A percentile compares a stretch with the other conserved stretches of the same genome.
Evolutionary conservation across 2,329 filamentous ascomycete species (phyloP).

Genomic region (Penicillium sp.): DNA sequence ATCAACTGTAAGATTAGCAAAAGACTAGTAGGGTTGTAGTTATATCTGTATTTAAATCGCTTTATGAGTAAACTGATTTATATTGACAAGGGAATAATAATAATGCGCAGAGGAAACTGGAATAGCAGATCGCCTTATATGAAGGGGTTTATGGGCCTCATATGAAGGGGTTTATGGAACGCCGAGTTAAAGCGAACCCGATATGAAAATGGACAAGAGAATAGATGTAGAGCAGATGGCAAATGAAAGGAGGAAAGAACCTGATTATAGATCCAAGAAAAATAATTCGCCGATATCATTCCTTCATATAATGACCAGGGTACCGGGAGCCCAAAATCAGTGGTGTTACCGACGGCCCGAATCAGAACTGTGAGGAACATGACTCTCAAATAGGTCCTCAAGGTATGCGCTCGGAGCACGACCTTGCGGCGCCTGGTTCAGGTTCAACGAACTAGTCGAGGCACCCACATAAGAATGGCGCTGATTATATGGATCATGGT

Average conservation of each 20-base stretch:
- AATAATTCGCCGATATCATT: background rate
- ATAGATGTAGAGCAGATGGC: background rate
- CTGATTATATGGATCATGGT: constrained; percentile 28
- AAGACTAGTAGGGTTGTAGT: background rate
- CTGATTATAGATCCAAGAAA: background rate
- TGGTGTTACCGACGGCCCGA: constrained; percentile 9
- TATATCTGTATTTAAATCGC: background rate
- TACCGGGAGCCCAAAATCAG: background rate
- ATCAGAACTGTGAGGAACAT: constrained; percentile 37
- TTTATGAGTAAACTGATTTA: background rate
- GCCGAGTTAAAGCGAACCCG: background rate
- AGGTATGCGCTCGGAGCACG: constrained; percentile 85
- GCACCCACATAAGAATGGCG: constrained; percentile 32
- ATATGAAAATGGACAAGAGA: background rate
- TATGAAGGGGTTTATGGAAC: background rate
- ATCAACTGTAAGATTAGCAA: background rate
- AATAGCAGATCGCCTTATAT: background rate
- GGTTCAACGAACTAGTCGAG: constrained; percentile 60
- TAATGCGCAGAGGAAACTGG: background rate
- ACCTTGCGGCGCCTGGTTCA: constrained; percentile 64
- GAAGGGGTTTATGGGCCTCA: background rate
- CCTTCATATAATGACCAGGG: background rate
- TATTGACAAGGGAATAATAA: background rate
- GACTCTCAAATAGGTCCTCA: constrained; percentile 82
- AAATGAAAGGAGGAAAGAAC: background rate